phyloP scores from a whole-genome alignment of 1,139 yeast genomes.

The Debaryomycetaceae sp. region DNA sequence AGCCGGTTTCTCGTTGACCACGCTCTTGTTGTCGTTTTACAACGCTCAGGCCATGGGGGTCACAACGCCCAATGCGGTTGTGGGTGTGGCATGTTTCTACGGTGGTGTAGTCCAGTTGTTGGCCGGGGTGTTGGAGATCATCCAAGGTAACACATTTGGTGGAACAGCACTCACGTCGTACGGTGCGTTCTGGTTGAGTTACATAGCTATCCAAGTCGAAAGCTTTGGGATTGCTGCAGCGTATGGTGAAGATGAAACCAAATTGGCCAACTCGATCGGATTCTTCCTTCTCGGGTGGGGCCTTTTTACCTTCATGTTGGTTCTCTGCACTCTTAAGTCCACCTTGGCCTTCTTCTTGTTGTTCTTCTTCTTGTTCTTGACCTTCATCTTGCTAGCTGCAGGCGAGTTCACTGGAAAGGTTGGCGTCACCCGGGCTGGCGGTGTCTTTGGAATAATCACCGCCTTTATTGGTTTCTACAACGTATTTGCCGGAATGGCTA shows the following conservation, averaged over 20 bases:
- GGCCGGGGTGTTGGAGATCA: slow-evolving; percentile 53
- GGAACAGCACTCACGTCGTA: slow-evolving; percentile 40
- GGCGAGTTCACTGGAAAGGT: slow-evolving; percentile 34
- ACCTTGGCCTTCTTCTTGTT: slow-evolving; percentile 38
- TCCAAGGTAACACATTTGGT: slow-evolving; percentile 38
- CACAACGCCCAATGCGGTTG: slow-evolving; percentile 28
- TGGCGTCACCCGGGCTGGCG: slow-evolving; percentile 37
- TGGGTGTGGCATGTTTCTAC: slow-evolving; percentile 44
- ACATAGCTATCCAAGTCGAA: slow-evolving; percentile 31
- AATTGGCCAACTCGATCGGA: slow-evolving; percentile 35
- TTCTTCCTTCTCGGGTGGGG: slow-evolving; percentile 45
- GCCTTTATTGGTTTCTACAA: slow-evolving; percentile 42
- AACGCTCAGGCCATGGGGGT: slow-evolving; percentile 43
- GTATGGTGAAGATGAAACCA: slow-evolving; percentile 38
- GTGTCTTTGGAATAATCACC: slow-evolving; percentile 40
- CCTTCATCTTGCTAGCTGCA: slow-evolving; percentile 41
- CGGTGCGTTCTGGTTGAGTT: slow-evolving; percentile 44
- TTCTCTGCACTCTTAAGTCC: slow-evolving; percentile 40
- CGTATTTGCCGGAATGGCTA: slow-evolving; percentile 35
- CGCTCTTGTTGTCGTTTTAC: slow-evolving; percentile 45
- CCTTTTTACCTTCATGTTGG: slow-evolving; percentile 38
- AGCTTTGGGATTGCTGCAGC: slow-evolving; percentile 56
- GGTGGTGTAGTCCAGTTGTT: slow-evolving; percentile 47
- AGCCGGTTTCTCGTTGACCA: slow-evolving; percentile 49
- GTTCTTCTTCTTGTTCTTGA: slow-evolving; percentile 34